Evolutionary conservation across 805 yeast species (phyloP).

Genomic region (Suhomyces xylopsoci): DNA sequence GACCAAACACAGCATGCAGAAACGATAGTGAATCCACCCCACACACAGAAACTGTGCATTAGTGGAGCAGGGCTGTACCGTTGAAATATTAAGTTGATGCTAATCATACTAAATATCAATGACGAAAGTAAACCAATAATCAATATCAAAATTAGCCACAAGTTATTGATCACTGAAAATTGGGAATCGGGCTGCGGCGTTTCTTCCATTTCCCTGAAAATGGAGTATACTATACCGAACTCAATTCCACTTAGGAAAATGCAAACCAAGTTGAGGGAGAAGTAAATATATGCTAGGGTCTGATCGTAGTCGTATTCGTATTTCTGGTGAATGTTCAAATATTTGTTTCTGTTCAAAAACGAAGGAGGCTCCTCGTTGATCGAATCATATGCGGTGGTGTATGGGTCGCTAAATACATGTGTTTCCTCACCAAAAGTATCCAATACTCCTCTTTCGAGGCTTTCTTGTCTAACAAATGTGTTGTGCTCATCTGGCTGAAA

Average conservation of each 20-base stretch:
- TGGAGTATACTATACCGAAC: constrained; percentile 36
- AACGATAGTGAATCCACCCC: constrained; percentile 24
- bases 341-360: constrained; percentile 17
- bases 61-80: constrained; percentile 28
- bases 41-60: constrained; percentile 20
- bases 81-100: constrained; percentile 33
- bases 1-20: constrained; percentile 21
- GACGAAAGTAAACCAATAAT: constrained; percentile 31
- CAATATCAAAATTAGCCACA: constrained; percentile 30
- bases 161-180: constrained; percentile 27
- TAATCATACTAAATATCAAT: constrained; percentile 30
- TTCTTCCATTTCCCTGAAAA: constrained; percentile 21
- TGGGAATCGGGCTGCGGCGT: constrained; percentile 13
- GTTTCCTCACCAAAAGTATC: constrained; percentile 8
- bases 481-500: constrained; percentile 7
- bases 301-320: constrained; percentile 36
- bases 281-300: constrained; percentile 34
- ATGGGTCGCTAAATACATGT: constrained; percentile 2
- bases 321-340: constrained; percentile 20
- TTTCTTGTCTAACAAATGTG: neutral
- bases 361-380: constrained; percentile 31
- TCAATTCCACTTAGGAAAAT: constrained; percentile 38
- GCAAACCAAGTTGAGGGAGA: constrained; percentile 32
- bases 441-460: neutral
- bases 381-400: constrained; percentile 25